These are phyloP conservation scores for Starmera dryadoides DNA, from an alignment of 805 yeast species.

Conservation along the genomic window DNA sequence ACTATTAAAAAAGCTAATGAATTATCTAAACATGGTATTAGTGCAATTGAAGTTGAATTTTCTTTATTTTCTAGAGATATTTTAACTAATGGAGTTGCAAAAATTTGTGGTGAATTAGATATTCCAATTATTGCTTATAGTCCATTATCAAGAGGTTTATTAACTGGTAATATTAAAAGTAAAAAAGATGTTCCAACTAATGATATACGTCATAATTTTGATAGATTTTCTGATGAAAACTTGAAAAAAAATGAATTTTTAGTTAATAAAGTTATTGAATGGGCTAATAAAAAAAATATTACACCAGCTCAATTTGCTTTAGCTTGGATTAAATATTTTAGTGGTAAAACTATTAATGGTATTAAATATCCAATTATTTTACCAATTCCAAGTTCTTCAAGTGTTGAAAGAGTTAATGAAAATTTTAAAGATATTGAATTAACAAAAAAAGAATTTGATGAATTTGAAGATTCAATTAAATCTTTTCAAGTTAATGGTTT, in stretches of 20 bases:
- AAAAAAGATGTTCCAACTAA: constrained; percentile 43
- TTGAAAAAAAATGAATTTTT: constrained; percentile 43
- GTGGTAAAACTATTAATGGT: constrained; percentile 16
- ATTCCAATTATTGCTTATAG: constrained; percentile 76
- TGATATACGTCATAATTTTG: constrained; percentile 45
- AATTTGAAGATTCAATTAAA: constrained; percentile 39
- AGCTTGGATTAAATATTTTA: constrained; percentile 51
- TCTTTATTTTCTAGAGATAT: constrained; percentile 65
- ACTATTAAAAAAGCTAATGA: constrained; percentile 53
- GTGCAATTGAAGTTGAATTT: constrained; percentile 72
- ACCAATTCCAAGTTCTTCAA: constrained; percentile 79
- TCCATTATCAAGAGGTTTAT: constrained; percentile 74
- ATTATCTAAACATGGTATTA: constrained; percentile 42
- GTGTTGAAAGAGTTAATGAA: constrained; percentile 49
- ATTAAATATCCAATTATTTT: constrained; percentile 44
- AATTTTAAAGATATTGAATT: constrained; percentile 45
- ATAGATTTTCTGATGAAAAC: constrained; percentile 54
- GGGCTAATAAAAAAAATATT: constrained; percentile 38
- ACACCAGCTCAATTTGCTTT: constrained; percentile 65
- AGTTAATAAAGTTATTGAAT: constrained; percentile 39
- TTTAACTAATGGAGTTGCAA: constrained; percentile 54
- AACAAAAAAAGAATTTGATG: constrained; percentile 48
- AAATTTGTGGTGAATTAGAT: constrained; percentile 44
- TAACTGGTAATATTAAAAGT: constrained; percentile 54
- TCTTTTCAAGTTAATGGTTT: constrained; percentile 44